phyloP scores from a whole-genome alignment of 805 yeast species.

The Wickerhamiella spandovensis region DNA sequence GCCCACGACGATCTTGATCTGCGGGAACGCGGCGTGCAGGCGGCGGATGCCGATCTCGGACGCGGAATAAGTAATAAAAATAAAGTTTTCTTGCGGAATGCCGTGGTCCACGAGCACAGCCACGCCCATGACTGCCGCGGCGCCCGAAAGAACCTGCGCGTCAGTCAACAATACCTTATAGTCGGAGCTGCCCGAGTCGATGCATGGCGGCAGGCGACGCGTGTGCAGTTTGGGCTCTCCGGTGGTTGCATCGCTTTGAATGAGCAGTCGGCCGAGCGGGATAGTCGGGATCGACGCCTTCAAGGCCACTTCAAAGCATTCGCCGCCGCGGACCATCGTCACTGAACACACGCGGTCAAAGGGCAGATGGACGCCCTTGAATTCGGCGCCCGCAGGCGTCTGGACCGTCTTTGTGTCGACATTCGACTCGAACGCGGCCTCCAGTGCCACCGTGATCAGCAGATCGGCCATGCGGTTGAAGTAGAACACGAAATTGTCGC shows the following conservation, averaged over 20 bases:
- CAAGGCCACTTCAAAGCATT: constrained; percentile 72
- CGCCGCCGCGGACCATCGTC: constrained; percentile 80
- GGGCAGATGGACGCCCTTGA: constrained; percentile 23
- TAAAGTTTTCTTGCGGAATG: constrained; percentile 45
- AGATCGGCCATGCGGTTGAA: constrained; percentile 71
- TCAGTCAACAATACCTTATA: constrained; percentile 56
- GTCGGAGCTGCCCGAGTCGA: constrained; percentile 13
- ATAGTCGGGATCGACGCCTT: constrained; percentile 67
- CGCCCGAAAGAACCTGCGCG: constrained; percentile 83
- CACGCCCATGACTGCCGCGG: constrained; percentile 88
- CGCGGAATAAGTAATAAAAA: constrained; percentile 58
- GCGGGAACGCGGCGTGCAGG: constrained; percentile 58
- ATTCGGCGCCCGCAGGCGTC: constrained; percentile 30
- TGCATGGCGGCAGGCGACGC: constrained; percentile 48
- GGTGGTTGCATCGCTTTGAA: constrained; percentile 75
- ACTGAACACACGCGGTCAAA: constrained; percentile 52
- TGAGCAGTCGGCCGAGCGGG: constrained; percentile 66
- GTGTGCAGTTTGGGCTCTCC: constrained; percentile 92
- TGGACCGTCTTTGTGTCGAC: constrained; percentile 22
- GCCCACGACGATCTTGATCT: constrained; percentile 57
- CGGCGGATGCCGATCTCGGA: constrained; percentile 68
- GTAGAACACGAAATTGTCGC: constrained; percentile 75
- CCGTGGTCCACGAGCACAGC: constrained; percentile 78
- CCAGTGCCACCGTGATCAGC: constrained; percentile 56
- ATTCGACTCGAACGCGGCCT: constrained; percentile 26